Conservation (phyloP, 257 asterid genomes). For the Scutellaria minor region DNA sequence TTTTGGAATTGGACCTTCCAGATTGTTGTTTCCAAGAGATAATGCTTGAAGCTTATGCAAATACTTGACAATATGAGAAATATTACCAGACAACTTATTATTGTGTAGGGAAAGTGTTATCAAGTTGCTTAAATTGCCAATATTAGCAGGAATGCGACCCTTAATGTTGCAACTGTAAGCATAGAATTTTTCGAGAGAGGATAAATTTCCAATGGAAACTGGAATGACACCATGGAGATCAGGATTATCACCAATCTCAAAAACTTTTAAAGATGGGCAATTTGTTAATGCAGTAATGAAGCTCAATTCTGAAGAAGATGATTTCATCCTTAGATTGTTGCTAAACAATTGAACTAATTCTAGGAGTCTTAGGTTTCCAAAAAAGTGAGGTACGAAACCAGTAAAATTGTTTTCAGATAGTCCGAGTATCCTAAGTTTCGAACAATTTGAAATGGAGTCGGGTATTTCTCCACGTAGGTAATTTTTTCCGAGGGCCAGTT, state of each 20-base stretch:
- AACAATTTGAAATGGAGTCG: constrained; percentile 38
- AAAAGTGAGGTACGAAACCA: constrained; percentile 34
- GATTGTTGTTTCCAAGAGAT: neutral
- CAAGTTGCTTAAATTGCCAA: constrained; percentile 15
- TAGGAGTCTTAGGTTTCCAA: constrained; percentile 36
- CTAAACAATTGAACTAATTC: neutral
- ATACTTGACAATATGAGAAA: neutral
- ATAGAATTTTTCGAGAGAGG: neutral
- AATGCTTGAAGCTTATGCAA: neutral
- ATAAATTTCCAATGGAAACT: constrained; percentile 41
- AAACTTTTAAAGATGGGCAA: constrained; percentile 3
- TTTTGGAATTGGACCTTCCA: neutral
- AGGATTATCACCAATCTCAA: constrained; percentile 28
- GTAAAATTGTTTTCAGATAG: constrained; percentile 5
- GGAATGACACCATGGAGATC: constrained; percentile 32
- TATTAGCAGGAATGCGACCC: neutral
- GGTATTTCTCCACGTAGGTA: constrained; percentile 35
- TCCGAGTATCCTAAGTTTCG: constrained; percentile 27
- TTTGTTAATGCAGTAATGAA: constrained; percentile 38
- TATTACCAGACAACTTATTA: constrained; percentile 17
- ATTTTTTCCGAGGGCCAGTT: neutral
- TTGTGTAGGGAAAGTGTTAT: neutral
- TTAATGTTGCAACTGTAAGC: neutral
- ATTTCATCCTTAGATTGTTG: constrained; percentile 27
- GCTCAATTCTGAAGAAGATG: constrained; percentile 24